phyloP scores from a whole-genome alignment of 164 flowering plant genomes.

The Buxus sempervirens region DNA sequence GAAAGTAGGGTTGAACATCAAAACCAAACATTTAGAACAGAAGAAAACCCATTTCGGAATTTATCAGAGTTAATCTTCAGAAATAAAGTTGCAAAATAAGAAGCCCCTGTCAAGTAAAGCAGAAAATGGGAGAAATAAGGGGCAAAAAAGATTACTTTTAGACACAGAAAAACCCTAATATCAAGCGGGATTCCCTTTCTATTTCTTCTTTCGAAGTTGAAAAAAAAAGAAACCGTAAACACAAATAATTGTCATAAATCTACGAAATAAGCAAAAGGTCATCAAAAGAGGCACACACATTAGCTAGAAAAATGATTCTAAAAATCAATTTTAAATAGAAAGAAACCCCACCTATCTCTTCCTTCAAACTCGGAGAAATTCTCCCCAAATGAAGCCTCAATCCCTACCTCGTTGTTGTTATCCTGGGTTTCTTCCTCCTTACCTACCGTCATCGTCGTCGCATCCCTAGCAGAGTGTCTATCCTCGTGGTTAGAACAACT shows the following conservation, averaged over 20 bases:
- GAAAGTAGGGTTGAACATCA: too few relatives aligned
- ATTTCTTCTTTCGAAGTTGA: too few relatives aligned
- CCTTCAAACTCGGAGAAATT: constrained; percentile 54
- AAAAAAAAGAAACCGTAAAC: too few relatives aligned
- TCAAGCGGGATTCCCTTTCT: background rate
- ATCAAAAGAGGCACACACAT: too few relatives aligned
- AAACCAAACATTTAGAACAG: too few relatives aligned
- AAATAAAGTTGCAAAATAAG: background rate
- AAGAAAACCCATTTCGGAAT: too few relatives aligned
- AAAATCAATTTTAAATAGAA: background rate
- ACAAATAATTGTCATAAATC: too few relatives aligned
- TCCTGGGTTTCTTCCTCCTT: constrained; percentile 4
- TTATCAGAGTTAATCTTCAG: background rate
- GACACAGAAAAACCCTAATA: constrained; percentile 5
- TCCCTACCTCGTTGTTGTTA: constrained; percentile 19
- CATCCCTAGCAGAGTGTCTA: background rate
- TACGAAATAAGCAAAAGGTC: too few relatives aligned
- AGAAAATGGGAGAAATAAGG: background rate
- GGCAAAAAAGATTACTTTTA: background rate
- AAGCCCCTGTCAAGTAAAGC: background rate
- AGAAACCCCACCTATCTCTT: constrained; percentile 55
- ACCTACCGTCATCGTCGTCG: background rate
- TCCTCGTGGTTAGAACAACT: constrained; percentile 13
- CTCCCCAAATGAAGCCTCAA: constrained; percentile 63
- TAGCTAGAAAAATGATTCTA: too few relatives aligned